Evolutionary conservation across 1,139 yeast genomes (phyloP).

Genomic region (Spencermartinsiella ligniputridi): DNA sequence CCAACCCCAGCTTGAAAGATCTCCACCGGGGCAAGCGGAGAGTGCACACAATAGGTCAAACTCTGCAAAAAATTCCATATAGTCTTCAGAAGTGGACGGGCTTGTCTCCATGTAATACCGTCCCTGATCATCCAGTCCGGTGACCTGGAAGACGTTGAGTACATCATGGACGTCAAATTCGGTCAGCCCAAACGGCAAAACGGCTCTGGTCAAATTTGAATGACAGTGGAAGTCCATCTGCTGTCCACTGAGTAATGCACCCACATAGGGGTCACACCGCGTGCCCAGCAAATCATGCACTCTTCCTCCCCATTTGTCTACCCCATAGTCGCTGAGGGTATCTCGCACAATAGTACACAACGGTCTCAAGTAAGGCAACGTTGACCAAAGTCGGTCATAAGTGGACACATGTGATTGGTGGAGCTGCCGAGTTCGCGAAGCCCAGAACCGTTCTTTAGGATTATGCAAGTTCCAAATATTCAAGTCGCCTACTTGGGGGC

Average conservation of each 20-base stretch:
- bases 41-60: slow-evolving; percentile 60
- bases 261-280: slow-evolving; percentile 66
- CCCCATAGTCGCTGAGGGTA: slow-evolving; percentile 49
- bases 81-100: slow-evolving; percentile 55
- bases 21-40: slow-evolving; percentile 71
- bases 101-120: slow-evolving; percentile 69
- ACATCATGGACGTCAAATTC: slow-evolving; percentile 69
- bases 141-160: slow-evolving; percentile 63
- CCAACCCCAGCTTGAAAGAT: slow-evolving; percentile 67
- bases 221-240: slow-evolving; percentile 67
- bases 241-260: slow-evolving; percentile 52
- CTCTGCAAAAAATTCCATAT: slow-evolving; percentile 65
- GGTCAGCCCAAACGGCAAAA: slow-evolving; percentile 54
- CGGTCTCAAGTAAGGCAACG: slow-evolving; percentile 58
- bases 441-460: slow-evolving; percentile 66
- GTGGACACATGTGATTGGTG: slow-evolving; percentile 64
- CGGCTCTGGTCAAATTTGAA: slow-evolving; percentile 56
- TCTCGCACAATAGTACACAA: slow-evolving; percentile 61
- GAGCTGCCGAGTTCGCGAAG: slow-evolving; percentile 61
- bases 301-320: slow-evolving; percentile 62
- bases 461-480: slow-evolving; percentile 59
- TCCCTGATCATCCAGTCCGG: slow-evolving; percentile 61
- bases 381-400: slow-evolving; percentile 61
- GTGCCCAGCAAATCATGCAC: slow-evolving; percentile 66
- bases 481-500: slow-evolving; percentile 67